phyloP scores from a whole-genome alignment of 768 basidiomycete species.

The Gymnopilus junonius region DNA sequence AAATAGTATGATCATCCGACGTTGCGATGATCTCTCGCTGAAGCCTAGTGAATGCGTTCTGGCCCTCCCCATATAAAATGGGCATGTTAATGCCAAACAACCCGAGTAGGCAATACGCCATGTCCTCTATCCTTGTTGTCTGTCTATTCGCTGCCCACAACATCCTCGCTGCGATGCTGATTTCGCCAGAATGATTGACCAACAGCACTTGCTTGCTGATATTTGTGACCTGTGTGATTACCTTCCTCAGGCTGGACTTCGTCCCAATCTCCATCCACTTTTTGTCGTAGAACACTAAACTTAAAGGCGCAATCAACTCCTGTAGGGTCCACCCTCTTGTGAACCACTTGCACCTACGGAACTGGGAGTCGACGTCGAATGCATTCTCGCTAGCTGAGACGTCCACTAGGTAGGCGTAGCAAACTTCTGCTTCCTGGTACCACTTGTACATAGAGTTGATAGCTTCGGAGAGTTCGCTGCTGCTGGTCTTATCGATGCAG shows the following conservation, averaged over 20 bases:
- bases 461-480: neutral
- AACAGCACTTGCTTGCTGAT: constrained; percentile 1
- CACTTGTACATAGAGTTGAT: neutral
- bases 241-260: neutral
- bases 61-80: constrained; percentile 10
- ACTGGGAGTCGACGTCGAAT: neutral
- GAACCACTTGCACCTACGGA: constrained; percentile 9
- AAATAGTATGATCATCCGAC: constrained; percentile 9
- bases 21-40: constrained; percentile 7
- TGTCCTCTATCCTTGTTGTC: constrained; percentile 9
- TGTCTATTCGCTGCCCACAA: constrained; percentile 2
- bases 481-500: neutral
- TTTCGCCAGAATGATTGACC: neutral
- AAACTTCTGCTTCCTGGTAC: neutral
- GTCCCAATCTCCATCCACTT: constrained; percentile 12
- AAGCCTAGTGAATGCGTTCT: constrained; percentile 3
- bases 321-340: constrained; percentile 14
- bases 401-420: constrained; percentile 12
- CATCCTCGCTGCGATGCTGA: constrained; percentile 10
- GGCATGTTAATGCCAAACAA: constrained; percentile 12
- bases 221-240: constrained; percentile 1
- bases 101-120: constrained; percentile 9
- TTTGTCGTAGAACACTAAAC: constrained; percentile 6
- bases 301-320: constrained; percentile 11
- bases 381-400: neutral